Base-by-base conservation (phyloP, 2,329 filamentous ascomycete species). In the Colletotrichum acutatum region DNA sequence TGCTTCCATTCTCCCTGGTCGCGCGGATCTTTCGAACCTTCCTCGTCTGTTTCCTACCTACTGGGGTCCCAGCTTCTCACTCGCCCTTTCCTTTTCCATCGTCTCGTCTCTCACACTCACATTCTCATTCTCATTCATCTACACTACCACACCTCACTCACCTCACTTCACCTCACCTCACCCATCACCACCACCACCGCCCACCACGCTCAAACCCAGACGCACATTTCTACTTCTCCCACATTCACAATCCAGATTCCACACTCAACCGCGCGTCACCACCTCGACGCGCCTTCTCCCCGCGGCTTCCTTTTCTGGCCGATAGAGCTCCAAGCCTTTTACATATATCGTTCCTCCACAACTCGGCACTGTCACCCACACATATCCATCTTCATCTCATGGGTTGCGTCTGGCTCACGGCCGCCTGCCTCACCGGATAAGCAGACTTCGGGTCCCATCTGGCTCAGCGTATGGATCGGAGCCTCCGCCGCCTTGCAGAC, bases 1-100 rank as follows among this genome's bases (percentile, higher is more conserved):
- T 60, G 54, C 70, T 65, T 60, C 26, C 58, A 46, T 22, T 64
- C 66, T 72, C 59, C 66, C 70, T 72, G 70, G 66, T 70, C 66
- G 70, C 66, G 42, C 60, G 58, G 59, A 24, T 49, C 61, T 56
- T 49, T 65, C 42, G 42, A 67, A 70, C 60, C 59, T 54, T 70
- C 66, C 42, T 70, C 66, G 65, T 61, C 68, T 70, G 34, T 19
- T 62, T 28, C 32, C 57, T 61, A 28, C 68, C 37, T 53, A 59
- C 67, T 57, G 37, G 34, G 49, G 56, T 66, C 42, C 61, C 59
- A 30, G 19, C 56, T 54, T 66, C 24, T 62, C 57, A 60, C 65
- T 53, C 56, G 53, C 58, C 62, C 24, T 37, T 28, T 42, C 42
- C 49, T 24, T 52, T 60, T 66, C 46, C 56, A 42, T 30, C 24